phyloP scores from a whole-genome alignment of 371 early-diverging fungal genomes.

The Mucor racemosus region DNA sequence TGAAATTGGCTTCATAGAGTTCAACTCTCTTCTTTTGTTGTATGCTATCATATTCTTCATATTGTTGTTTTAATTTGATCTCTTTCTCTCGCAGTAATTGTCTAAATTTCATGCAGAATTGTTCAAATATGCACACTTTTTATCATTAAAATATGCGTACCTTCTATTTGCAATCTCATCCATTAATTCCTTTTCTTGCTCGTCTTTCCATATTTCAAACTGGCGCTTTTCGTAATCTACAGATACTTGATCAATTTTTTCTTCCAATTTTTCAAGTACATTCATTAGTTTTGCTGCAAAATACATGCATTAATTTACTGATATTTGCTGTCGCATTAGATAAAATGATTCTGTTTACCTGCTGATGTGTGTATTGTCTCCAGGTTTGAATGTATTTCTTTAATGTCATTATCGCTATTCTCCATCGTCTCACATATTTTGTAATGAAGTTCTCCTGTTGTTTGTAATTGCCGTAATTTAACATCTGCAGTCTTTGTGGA shows the following conservation, averaged over 20 bases:
- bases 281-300: conserved; percentile 26
- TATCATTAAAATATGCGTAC: neutral
- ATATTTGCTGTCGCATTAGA: neutral
- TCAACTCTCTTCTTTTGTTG: conserved; percentile 44
- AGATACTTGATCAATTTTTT: conserved; percentile 32
- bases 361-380: conserved; percentile 12
- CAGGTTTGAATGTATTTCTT: conserved; percentile 13
- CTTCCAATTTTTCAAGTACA: conserved; percentile 24
- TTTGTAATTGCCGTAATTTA: conserved; percentile 23
- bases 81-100: conserved; percentile 29
- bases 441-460: conserved; percentile 19
- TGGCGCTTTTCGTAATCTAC: conserved; percentile 27
- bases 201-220: conserved; percentile 48
- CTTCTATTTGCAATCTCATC: conserved; percentile 4
- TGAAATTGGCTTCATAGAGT: conserved; percentile 49
- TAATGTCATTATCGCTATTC: conserved; percentile 1
- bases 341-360: conserved; percentile 12
- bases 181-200: conserved; percentile 15
- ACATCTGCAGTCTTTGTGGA: conserved; percentile 1
- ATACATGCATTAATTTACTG: neutral
- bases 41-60: conserved; percentile 35
- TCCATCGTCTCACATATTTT: conserved; percentile 14
- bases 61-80: conserved; percentile 27
- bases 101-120: conserved; percentile 3
- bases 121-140: neutral